Base-by-base conservation (phyloP, 371 early-diverging fungal species). In the Rhizopus delemar region DNA sequence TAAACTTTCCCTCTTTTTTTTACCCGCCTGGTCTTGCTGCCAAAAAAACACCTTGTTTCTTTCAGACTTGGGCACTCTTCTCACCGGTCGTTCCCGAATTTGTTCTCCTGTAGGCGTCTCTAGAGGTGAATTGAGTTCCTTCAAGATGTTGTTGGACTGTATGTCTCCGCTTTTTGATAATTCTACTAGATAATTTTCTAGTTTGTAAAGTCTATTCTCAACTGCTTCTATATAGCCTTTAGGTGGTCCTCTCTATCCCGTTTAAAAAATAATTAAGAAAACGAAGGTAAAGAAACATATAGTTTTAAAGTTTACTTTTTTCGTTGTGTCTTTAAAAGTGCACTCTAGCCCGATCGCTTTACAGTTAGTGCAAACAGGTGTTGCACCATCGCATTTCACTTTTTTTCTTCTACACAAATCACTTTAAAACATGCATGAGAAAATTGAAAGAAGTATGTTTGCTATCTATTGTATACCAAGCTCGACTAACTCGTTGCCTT, bases 191-290 rank as follows among this genome's bases (percentile, higher is more conserved):
- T 86, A 59, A 28, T 71, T 75, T 53, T 89, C 90, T 51, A 86
- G 62, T 49, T 80, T 81, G 60, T 82, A 83, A 41, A 89, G 65
- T 38, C 88, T 71, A 56, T 79, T 81, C 57, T 90, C 90, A 33
- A 90, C 87, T 8, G 84, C 88, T 59, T 88, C 88, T 35, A 90
- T 88, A 59, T 90, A 88, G 31, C 90, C 90, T 71, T 86, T 86
- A 7, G 86, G 84, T 13, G 86, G 87, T 12, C 85, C 85, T 29
- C 85, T 71, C 79, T 64, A 35, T 57, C 6, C 6, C 11, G 36
- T 8, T 36, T 8, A 15, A 41, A 39, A 22, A 35, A 15, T 16
- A 34, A 29, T 46, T 33, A 41, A 34, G 4, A 2, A 8, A 4
- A 36, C 16, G 16, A 16, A 22, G 43, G 8, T 7, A 39, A 9